Conservation (phyloP, 2,329 filamentous ascomycete species). For the Bipolaris cookei region DNA sequence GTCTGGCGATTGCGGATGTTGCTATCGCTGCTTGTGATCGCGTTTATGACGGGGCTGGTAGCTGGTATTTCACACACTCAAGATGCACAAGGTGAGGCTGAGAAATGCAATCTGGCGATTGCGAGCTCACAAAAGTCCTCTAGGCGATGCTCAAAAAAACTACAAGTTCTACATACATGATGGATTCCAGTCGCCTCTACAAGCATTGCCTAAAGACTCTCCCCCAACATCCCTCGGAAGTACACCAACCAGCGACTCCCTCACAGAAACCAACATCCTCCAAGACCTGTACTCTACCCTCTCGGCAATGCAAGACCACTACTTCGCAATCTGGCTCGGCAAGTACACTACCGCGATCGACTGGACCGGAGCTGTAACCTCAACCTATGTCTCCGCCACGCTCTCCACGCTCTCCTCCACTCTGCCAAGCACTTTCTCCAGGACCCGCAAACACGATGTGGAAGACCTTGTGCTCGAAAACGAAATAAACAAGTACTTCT, state of each 20-base stretch:
- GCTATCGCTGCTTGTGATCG: slow-evolving; percentile 9
- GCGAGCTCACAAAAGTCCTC: too few relatives aligned
- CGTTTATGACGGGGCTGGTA: slow-evolving; percentile 11
- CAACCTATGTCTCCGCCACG: slow-evolving; percentile 77
- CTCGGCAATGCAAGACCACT: slow-evolving; percentile 75
- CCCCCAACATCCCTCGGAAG: background rate
- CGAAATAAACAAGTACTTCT: slow-evolving; percentile 81
- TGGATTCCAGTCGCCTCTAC: slow-evolving; percentile 3
- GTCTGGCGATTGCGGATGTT: slow-evolving; percentile 8
- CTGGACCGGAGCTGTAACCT: slow-evolving; percentile 88
- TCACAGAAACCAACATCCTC: slow-evolving; percentile 28
- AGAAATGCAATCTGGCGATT: background rate
- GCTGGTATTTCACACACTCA: slow-evolving; percentile 7
- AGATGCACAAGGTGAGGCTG: slow-evolving; percentile 15
- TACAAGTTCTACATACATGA: slow-evolving; percentile 26
- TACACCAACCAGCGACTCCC: background rate
- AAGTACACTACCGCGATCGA: slow-evolving; percentile 88
- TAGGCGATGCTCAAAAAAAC: background rate
- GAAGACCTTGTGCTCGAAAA: slow-evolving; percentile 68
- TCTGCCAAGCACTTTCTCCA: slow-evolving; percentile 44
- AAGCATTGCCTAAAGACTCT: background rate
- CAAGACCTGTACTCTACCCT: slow-evolving; percentile 62
- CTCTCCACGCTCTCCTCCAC: slow-evolving; percentile 70
- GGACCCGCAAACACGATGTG: slow-evolving; percentile 34
- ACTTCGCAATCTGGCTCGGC: slow-evolving; percentile 77